A percentile compares a stretch with the other conserved stretches of the same genome.
These are phyloP conservation scores for Acidiella bohemica DNA, from an alignment of 495 filamentous ascomycete genomes.

Conservation along the genomic window DNA sequence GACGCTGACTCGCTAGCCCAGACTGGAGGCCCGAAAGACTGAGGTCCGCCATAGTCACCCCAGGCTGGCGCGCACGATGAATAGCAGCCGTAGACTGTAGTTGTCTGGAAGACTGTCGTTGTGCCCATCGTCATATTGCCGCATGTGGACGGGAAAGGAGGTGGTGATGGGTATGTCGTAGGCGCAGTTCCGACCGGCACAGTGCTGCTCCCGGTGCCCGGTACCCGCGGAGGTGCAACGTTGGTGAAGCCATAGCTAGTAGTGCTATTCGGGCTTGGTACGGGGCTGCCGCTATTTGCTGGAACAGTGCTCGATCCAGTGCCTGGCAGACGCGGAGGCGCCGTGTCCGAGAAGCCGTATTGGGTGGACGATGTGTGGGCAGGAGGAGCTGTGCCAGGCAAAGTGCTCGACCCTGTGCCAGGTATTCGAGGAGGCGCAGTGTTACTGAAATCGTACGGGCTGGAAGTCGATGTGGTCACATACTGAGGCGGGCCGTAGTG, in stretches of 20 bases:
- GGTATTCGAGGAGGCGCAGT: too few species aligned
- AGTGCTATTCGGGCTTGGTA: background rate
- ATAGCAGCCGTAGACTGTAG: slow-evolving; percentile 4
- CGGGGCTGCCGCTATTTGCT: background rate
- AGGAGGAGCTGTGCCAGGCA: too few species aligned
- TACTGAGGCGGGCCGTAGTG: too few species aligned
- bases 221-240: too few species aligned
- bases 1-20: background rate
- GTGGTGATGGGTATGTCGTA: background rate
- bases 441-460: too few species aligned
- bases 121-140: slow-evolving; percentile 5
- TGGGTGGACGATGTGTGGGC: too few species aligned
- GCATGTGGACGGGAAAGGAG: background rate
- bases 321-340: too few species aligned
- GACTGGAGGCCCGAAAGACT: background rate
- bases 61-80: slow-evolving; percentile 1
- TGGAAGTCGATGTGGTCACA: too few species aligned
- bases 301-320: too few species aligned
- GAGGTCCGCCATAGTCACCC: background rate
- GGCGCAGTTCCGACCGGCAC: background rate
- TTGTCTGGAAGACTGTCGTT: slow-evolving; percentile 4
- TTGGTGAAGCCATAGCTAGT: background rate
- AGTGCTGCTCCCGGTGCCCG: background rate
- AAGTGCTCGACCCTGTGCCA: too few species aligned
- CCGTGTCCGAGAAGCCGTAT: too few species aligned